Conservation (phyloP, 257 asterid species). For the Datura wrightii region DNA sequence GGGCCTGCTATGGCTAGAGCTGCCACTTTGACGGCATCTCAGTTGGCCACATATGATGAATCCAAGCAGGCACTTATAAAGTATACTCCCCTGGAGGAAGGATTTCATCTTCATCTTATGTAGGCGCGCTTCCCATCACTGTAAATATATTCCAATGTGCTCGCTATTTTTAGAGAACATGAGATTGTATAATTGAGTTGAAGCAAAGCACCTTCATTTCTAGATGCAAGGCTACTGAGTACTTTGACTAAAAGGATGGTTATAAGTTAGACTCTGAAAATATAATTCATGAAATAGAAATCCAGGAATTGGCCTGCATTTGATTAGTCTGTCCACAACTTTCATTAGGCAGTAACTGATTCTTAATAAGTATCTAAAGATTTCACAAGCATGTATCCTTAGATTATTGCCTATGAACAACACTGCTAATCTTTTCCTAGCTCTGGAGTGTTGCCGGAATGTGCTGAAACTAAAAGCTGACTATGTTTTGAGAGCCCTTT, state of each 20-base stretch:
- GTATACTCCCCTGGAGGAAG: conserved; percentile 91
- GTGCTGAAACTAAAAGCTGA: conserved; percentile 3
- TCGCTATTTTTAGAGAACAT: background rate
- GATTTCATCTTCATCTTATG: conserved; percentile 85
- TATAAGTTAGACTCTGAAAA: background rate
- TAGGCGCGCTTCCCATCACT: conserved; percentile 47
- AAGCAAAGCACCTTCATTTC: conserved; percentile 23
- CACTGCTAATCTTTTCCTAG: background rate
- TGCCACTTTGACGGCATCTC: conserved; percentile 90
- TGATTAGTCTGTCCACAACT: background rate
- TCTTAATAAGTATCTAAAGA: background rate
- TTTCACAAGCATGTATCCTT: background rate
- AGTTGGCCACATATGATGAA: conserved; percentile 88
- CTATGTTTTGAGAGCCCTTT: background rate
- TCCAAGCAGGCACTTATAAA: conserved; percentile 80
- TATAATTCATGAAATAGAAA: background rate
- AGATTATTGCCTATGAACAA: background rate
- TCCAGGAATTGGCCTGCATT: background rate
- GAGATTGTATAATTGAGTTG: background rate
- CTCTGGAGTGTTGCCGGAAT: background rate
- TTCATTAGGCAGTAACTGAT: background rate
- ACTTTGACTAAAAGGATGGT: background rate
- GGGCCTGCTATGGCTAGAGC: conserved; percentile 98
- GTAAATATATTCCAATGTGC: background rate
- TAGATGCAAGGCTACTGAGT: background rate